Evolutionary conservation across 257 asterid species (phyloP).

Genomic region (Solanum paucissectum): DNA sequence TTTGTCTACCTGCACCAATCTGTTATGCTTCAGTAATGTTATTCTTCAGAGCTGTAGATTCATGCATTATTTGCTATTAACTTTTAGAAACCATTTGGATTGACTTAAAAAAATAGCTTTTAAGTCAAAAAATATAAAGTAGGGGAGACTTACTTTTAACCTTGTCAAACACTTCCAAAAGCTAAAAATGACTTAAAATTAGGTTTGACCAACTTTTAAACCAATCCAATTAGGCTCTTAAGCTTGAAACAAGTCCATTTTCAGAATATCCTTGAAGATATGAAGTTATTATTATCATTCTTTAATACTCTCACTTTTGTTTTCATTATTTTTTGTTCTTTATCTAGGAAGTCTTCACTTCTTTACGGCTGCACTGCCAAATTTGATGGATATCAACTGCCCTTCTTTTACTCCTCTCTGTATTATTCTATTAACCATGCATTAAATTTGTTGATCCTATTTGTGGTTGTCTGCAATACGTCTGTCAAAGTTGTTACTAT

Average conservation of each 20-base stretch:
- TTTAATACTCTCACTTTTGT: background rate
- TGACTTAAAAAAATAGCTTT: background rate
- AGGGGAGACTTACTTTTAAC: background rate
- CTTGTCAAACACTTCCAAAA: background rate
- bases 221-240: background rate
- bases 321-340: background rate
- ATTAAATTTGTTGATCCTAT: background rate
- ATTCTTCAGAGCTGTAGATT: background rate
- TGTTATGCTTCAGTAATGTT: background rate
- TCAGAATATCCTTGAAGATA: background rate
- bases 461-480: background rate
- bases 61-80: background rate
- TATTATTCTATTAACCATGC: background rate
- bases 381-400: background rate
- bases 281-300: background rate
- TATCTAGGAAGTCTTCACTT: background rate
- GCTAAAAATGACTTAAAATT: background rate
- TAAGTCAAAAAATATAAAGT: no score
- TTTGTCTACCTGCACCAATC: background rate
- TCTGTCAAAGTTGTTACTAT: background rate
- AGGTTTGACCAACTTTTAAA: background rate
- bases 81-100: background rate
- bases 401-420: background rate
- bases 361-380: background rate
- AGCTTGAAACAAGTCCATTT: background rate